Evolutionary conservation across 2,329 filamentous ascomycete genomes (phyloP).

Genomic region (Pyricularia pennisetigena): DNA sequence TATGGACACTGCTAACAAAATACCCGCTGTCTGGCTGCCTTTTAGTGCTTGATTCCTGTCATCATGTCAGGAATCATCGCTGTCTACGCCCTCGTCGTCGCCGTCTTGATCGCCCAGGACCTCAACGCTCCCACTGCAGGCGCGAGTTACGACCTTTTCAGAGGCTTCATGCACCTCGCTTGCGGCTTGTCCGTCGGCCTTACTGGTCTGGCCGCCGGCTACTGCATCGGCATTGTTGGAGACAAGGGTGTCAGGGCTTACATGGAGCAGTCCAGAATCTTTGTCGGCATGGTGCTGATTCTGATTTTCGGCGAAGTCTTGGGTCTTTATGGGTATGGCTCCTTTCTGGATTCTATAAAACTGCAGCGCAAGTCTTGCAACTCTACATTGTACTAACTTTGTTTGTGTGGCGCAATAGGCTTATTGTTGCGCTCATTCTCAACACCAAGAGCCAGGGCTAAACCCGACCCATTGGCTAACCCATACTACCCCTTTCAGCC

Average conservation of each 20-base stretch:
- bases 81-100: slow-evolving; percentile 94
- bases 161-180: slow-evolving; percentile 87
- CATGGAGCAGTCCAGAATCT: slow-evolving; percentile 93
- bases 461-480: slow-evolving; percentile 8
- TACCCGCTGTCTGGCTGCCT: not conserved
- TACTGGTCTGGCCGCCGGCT: slow-evolving; percentile 87
- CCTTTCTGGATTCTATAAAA: not conserved
- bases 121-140: slow-evolving; percentile 58
- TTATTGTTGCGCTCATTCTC: slow-evolving; percentile 88
- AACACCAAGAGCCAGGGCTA: slow-evolving; percentile 73
- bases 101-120: slow-evolving; percentile 89
- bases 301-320: slow-evolving; percentile 97
- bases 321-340: slow-evolving; percentile 82
- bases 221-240: slow-evolving; percentile 91
- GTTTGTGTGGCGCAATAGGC: slow-evolving; percentile 33
- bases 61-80: slow-evolving; percentile 99
- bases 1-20: not conserved
- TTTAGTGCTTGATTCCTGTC: slow-evolving; percentile 73
- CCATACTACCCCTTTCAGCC: not conserved
- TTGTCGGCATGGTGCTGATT: slow-evolving; percentile 97
- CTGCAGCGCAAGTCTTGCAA: no score
- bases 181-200: slow-evolving; percentile 86
- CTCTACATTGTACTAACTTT: not conserved
- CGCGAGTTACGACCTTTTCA: slow-evolving; percentile 72
- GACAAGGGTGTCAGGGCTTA: slow-evolving; percentile 90